phyloP scores from a whole-genome alignment of 1,284 basidiomycete genomes.

The Ustilago shanxiensis region DNA sequence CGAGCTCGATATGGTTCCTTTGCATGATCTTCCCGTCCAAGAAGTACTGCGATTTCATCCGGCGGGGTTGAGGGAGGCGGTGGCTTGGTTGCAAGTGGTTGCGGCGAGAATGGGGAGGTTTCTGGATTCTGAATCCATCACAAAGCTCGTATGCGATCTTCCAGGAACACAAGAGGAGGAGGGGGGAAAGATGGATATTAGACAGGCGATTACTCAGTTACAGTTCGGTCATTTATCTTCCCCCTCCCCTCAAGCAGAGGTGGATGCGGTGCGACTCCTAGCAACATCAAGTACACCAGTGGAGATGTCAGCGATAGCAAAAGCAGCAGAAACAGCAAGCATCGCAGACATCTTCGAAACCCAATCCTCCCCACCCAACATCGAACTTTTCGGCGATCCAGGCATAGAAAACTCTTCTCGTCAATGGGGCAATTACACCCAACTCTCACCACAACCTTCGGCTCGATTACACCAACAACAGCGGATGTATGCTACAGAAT shows the following conservation, averaged over 20 bases:
- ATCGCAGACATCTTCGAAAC: constrained; percentile 18
- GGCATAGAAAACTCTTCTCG: constrained; percentile 18
- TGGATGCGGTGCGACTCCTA: neutral
- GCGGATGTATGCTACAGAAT: neutral
- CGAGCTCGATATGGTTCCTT: constrained; percentile 47
- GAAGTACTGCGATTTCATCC: constrained; percentile 49
- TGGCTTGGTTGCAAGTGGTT: constrained; percentile 58
- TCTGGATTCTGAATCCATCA: neutral
- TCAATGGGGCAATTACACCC: constrained; percentile 20
- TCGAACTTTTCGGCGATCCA: constrained; percentile 16
- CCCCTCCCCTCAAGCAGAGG: neutral
- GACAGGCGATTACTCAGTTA: constrained; percentile 75
- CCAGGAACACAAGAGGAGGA: neutral
- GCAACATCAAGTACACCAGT: neutral
- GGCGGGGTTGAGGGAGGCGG: constrained; percentile 48
- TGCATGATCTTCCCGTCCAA: constrained; percentile 53
- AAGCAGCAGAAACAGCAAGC: constrained; percentile 21
- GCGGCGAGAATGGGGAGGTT: constrained; percentile 13
- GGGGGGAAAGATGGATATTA: constrained; percentile 73
- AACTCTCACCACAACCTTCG: constrained; percentile 15
- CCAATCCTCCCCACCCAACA: neutral
- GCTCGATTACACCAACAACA: constrained; percentile 36
- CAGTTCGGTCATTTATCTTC: constrained; percentile 72
- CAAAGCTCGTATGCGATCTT: neutral
- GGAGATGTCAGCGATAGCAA: constrained; percentile 10